These are phyloP conservation scores for Oxytropis ochrocephala DNA, from an alignment of 306 rosid species.

Conservation along the genomic window DNA sequence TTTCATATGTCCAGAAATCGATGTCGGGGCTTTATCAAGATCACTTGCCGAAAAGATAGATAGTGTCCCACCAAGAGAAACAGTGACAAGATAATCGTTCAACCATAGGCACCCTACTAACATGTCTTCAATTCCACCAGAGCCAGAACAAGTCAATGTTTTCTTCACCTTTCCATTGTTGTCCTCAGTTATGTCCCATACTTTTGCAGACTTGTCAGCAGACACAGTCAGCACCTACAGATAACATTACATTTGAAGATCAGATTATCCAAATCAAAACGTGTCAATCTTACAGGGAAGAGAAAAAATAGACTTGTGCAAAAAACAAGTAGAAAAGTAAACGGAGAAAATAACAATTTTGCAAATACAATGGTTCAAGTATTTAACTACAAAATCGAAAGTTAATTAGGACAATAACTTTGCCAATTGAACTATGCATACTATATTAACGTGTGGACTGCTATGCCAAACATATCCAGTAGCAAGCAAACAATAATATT, in stretches of 20 bases:
- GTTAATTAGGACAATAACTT: neutral
- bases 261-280: slow-evolving; percentile 8
- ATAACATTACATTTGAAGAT: slow-evolving; percentile 18
- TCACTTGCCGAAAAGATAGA: slow-evolving; percentile 66
- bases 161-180: slow-evolving; percentile 66
- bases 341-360: neutral
- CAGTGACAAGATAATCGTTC: slow-evolving; percentile 69
- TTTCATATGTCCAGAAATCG: slow-evolving; percentile 86
- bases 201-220: slow-evolving; percentile 90
- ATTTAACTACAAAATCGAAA: neutral
- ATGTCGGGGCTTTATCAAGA: slow-evolving; percentile 69
- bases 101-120: slow-evolving; percentile 90
- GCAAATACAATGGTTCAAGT: neutral
- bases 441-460: neutral
- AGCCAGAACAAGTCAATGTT: slow-evolving; percentile 64
- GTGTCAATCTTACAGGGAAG: neutral
- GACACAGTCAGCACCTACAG: slow-evolving; percentile 83
- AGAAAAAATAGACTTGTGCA: neutral
- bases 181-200: slow-evolving; percentile 82
- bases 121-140: slow-evolving; percentile 96
- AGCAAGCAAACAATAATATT: neutral
- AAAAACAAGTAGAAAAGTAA: neutral
- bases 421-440: neutral
- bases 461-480: neutral
- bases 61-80: slow-evolving; percentile 89